A percentile compares a stretch with the other conserved stretches of the same genome.
These are phyloP conservation scores for Carallia brachiata DNA, from an alignment of 345 rosid species.

Conservation along the genomic window DNA sequence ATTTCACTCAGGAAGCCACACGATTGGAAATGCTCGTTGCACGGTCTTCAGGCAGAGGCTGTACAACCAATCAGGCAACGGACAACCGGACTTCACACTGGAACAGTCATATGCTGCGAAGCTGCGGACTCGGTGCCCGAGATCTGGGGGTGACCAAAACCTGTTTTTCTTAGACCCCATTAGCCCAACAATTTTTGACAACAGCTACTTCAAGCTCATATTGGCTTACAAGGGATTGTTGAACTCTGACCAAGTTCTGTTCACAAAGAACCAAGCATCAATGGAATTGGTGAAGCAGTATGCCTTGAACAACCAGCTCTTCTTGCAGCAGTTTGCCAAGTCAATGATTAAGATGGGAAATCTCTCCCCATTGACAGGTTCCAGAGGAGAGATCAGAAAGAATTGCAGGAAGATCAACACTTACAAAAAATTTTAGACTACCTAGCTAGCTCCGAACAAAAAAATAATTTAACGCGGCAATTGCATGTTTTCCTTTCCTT, in stretches of 20 bases:
- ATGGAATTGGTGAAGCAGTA: constrained; percentile 69
- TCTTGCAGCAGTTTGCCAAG: constrained; percentile 72
- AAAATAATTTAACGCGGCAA: neutral
- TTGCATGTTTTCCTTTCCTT: neutral
- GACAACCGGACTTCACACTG: constrained; percentile 56
- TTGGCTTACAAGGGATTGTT: constrained; percentile 68
- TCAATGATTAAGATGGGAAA: constrained; percentile 93
- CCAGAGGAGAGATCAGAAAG: constrained; percentile 76
- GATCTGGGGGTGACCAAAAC: constrained; percentile 34
- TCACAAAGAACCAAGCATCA: constrained; percentile 53
- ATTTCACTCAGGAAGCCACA: constrained; percentile 54
- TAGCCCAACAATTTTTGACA: constrained; percentile 61
- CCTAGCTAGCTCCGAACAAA: neutral
- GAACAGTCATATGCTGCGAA: constrained; percentile 24
- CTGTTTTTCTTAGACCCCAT: constrained; percentile 33
- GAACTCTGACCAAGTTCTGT: constrained; percentile 74
- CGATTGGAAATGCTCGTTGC: constrained; percentile 83
- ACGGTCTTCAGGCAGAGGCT: constrained; percentile 89
- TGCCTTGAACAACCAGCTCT: constrained; percentile 55
- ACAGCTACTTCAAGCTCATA: constrained; percentile 78
- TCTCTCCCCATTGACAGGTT: constrained; percentile 78
- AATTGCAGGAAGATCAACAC: constrained; percentile 71
- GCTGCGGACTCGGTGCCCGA: constrained; percentile 21
- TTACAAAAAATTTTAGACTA: constrained; percentile 9
- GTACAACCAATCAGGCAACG: constrained; percentile 63